A percentile compares a stretch with the other conserved stretches of the same genome.
Conservation (phyloP, 2,329 filamentous ascomycete species). For the Colletotrichum incanum region DNA sequence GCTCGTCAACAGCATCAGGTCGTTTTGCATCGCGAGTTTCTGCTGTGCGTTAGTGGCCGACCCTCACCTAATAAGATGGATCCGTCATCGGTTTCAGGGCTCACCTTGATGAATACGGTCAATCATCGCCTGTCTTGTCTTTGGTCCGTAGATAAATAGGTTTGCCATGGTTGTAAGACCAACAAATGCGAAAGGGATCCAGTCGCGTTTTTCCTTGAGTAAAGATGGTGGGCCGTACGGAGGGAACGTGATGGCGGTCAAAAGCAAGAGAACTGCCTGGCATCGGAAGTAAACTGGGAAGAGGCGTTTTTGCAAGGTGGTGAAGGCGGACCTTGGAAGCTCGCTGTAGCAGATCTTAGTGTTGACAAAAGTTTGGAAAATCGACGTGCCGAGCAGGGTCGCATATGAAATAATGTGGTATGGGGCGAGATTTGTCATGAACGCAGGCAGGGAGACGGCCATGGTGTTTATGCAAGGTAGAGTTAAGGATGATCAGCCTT, state of each 20-base stretch:
- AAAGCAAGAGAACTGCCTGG: conserved; percentile 54
- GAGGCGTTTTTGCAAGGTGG: conserved; percentile 56
- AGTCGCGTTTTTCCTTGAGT: conserved; percentile 49
- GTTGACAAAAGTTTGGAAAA: conserved; percentile 58
- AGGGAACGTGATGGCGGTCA: conserved; percentile 54
- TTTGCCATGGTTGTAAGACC: conserved; percentile 53
- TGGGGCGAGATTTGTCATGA: conserved; percentile 47
- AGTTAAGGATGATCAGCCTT: no score
- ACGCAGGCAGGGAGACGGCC: neutral
- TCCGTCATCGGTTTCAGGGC: neutral
- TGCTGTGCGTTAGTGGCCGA: neutral
- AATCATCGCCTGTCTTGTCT: conserved; percentile 52
- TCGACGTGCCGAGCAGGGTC: conserved; percentile 56
- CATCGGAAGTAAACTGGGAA: conserved; percentile 60
- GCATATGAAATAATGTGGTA: conserved; percentile 58
- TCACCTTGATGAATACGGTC: conserved; percentile 52
- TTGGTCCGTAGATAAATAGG: conserved; percentile 55
- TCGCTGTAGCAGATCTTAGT: conserved; percentile 55
- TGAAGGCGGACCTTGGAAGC: conserved; percentile 55
- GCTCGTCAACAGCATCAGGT: conserved; percentile 20
- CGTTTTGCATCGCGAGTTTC: conserved; percentile 45
- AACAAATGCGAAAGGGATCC: conserved; percentile 54
- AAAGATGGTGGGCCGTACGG: conserved; percentile 51
- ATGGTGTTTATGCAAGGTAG: neutral
- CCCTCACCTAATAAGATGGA: neutral